Conservation (phyloP, 805 yeast species). For the Wickerhamiella spandovensis region DNA sequence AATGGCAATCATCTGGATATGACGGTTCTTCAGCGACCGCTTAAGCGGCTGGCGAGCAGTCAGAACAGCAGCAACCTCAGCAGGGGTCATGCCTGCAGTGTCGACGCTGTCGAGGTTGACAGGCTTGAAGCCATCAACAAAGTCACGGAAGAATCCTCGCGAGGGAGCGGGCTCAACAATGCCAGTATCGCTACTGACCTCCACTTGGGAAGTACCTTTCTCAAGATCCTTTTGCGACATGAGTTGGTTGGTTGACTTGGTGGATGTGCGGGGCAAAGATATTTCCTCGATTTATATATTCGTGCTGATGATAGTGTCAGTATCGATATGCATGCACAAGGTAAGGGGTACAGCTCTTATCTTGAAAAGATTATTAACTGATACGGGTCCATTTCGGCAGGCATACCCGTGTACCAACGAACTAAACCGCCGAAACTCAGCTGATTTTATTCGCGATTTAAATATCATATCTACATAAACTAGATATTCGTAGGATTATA, state of each 20-base stretch:
- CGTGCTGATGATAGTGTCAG: background rate
- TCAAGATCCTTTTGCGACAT: background rate
- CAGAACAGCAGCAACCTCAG: slow-evolving; percentile 24
- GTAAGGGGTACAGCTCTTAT: background rate
- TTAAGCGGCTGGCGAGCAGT: slow-evolving; percentile 20
- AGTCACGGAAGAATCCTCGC: background rate
- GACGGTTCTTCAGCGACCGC: slow-evolving; percentile 26
- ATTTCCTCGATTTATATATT: background rate
- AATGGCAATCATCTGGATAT: slow-evolving; percentile 50
- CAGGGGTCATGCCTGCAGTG: slow-evolving; percentile 28
- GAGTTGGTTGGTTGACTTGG: background rate
- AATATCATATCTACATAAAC: no score
- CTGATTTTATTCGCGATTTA: no score
- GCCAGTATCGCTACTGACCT: background rate
- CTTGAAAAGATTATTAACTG: background rate
- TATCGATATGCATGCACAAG: background rate
- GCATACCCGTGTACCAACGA: background rate
- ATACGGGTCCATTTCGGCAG: background rate
- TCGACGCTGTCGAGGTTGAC: slow-evolving; percentile 10
- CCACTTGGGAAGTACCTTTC: background rate
- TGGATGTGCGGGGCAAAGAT: no score
- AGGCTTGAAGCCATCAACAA: slow-evolving; percentile 15
- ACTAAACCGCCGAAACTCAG: background rate
- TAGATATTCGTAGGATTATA: no score
- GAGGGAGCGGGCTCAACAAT: background rate